These are phyloP conservation scores for Cadophora malorum DNA, from an alignment of 2,329 filamentous ascomycete species.

Conservation along the genomic window DNA sequence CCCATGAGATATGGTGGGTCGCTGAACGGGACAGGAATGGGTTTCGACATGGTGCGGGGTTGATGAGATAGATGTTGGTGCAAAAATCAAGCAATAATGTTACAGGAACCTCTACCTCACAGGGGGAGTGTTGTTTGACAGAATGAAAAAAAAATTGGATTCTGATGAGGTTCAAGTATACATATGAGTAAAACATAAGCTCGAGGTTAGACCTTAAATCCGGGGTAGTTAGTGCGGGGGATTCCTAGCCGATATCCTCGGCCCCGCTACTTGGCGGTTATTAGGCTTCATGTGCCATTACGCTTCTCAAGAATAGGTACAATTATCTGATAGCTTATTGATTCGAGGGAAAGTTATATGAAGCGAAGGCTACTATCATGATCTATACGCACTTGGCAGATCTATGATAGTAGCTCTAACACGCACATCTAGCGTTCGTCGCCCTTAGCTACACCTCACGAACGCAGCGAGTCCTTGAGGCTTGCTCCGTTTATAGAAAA, in stretches of 20 bases:
- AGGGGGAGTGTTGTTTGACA: background rate
- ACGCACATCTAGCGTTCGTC: no score
- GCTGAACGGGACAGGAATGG: conserved; percentile 21
- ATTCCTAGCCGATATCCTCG: conserved; percentile 16
- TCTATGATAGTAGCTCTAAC: no score
- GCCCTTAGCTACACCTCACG: no score
- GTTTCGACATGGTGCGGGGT: conserved; percentile 14
- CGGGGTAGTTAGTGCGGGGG: conserved; percentile 10
- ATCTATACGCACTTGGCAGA: no score
- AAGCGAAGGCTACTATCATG: no score
- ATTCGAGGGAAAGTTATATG: background rate
- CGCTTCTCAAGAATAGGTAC: background rate
- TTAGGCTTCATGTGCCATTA: background rate
- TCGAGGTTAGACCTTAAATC: background rate
- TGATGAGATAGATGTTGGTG: background rate
- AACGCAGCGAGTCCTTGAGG: no score
- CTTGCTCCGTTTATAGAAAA: no score
- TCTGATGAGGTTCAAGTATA: background rate
- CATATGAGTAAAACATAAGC: background rate
- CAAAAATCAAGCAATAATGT: background rate
- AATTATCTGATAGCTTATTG: background rate
- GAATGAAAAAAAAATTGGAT: background rate
- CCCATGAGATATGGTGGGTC: conserved; percentile 59
- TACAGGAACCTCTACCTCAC: background rate
- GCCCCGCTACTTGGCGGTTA: background rate